Base-by-base conservation (phyloP, 306 rosid genomes). In the Pterocarpus santalinus region DNA sequence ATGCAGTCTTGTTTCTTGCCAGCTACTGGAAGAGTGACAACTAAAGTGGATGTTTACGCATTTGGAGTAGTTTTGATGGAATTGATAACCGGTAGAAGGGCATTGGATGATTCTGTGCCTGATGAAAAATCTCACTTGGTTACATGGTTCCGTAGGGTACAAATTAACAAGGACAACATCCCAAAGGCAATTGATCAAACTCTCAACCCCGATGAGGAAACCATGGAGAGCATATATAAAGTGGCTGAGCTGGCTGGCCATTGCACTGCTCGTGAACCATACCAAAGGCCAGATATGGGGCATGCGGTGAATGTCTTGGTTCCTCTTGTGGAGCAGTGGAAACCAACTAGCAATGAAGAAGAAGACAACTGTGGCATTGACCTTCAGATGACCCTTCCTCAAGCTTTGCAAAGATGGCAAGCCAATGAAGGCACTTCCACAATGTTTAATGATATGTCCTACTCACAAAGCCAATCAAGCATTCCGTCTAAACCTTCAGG, bases 11-110 rank as follows among this genome's bases (percentile, higher is more conserved):
- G 51, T 72, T 58, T 80, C 61, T 84, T 34, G 65, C 73, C 87
- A 95, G 98, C 98, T 5, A 95, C 97, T 0, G 98, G 98, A 73
- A 90, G 97, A 83, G 97, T 95, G 57, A 92, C 98, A 3, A 95
- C 97, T 22, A 95, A 95, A 86, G 98, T 95, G 51, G 98, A 95
- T 57, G 97, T 95, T 3, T 95, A 90, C 6, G 97, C 97, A 38
- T 95, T 90, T 51, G 97, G 98, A 49, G 97, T 95, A 69, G 92
- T 95, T 60, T 77, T 95, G 80, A 95, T 92, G 98, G 97, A 95
- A 71, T 57, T 95, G 57, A 78, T 95, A 65, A 92, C 92, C 0
- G 98, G 98, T 49, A 89, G 95, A 81, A 92, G 70, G 80, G 97
- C 97, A 4, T 81, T 95, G 61, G 97, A 95, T 39, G 92, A 91